Percentiles rank a stretch among this genome's conserved stretches.
Conservation (phyloP, 805 yeast species). For the Sugiyamaella mastotermitis region DNA sequence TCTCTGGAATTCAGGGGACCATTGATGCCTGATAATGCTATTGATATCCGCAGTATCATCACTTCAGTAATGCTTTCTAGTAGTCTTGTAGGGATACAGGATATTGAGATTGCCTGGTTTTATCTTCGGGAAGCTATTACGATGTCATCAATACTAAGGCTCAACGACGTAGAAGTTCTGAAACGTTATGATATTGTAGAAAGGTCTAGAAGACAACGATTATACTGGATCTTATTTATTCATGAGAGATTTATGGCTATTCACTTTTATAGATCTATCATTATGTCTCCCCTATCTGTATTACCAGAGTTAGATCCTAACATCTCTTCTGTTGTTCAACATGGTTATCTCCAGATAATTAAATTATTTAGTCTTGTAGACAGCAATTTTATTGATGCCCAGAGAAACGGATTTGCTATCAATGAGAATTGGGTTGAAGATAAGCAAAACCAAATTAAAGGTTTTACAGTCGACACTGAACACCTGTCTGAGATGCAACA, state of each 20-base stretch:
- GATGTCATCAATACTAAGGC: slow-evolving; percentile 7
- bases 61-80: slow-evolving; percentile 9
- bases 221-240: slow-evolving; percentile 15
- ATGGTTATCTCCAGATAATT: slow-evolving; percentile 13
- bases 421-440: slow-evolving; percentile 11
- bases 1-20: slow-evolving; percentile 10
- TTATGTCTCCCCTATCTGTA: not conserved
- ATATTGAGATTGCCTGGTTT: slow-evolving; percentile 13
- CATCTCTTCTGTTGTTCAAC: slow-evolving; percentile 7
- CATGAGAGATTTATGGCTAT: slow-evolving; percentile 17
- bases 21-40: slow-evolving; percentile 1
- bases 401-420: slow-evolving; percentile 10
- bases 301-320: slow-evolving; percentile 11
- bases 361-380: slow-evolving; percentile 15
- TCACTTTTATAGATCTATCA: slow-evolving; percentile 11
- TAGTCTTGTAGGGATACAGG: slow-evolving; percentile 7
- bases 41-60: slow-evolving; percentile 7
- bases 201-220: slow-evolving; percentile 8
- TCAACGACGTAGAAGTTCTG: not conserved
- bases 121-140: slow-evolving; percentile 16
- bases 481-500: slow-evolving; percentile 13
- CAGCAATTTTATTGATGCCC: slow-evolving; percentile 12
- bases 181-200: slow-evolving; percentile 1
- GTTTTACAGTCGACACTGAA: slow-evolving; percentile 3
- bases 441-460: slow-evolving; percentile 9